Conservation (phyloP, 108 stramenopile genomes). For the Skeletonema tropicum region DNA sequence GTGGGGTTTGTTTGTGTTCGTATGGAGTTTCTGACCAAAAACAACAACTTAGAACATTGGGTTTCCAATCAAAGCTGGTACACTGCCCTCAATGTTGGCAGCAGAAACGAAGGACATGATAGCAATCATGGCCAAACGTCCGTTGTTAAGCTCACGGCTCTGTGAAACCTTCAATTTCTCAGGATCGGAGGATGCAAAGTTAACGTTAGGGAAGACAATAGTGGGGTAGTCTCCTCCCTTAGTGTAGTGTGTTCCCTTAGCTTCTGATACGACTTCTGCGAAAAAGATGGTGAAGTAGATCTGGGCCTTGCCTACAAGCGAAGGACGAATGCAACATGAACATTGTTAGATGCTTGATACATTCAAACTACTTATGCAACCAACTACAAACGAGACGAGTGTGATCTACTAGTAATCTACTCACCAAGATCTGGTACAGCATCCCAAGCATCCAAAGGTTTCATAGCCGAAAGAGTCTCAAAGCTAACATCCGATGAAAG, state of each 20-base stretch:
- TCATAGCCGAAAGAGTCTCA: slow-evolving; percentile 48
- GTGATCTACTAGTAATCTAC: too few species aligned
- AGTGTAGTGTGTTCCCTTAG: slow-evolving; percentile 49
- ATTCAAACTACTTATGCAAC: not conserved
- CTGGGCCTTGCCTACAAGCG: slow-evolving; percentile 34
- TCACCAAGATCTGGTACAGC: slow-evolving; percentile 40
- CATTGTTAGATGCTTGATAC: not conserved
- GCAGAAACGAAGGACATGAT: slow-evolving; percentile 82
- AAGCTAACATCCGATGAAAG: slow-evolving; percentile 49
- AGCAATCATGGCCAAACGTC: slow-evolving; percentile 78
- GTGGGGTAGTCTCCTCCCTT: slow-evolving; percentile 39
- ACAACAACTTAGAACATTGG: slow-evolving; percentile 55
- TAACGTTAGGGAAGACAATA: slow-evolving; percentile 36
- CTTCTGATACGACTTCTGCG: slow-evolving; percentile 40
- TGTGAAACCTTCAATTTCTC: slow-evolving; percentile 29
- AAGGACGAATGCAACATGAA: not conserved
- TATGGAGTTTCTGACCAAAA: not conserved
- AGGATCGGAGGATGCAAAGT: slow-evolving; percentile 24
- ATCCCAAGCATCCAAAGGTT: slow-evolving; percentile 47
- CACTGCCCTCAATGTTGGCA: slow-evolving; percentile 70
- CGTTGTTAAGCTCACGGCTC: slow-evolving; percentile 48
- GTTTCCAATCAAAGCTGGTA: slow-evolving; percentile 64
- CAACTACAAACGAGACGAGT: not conserved
- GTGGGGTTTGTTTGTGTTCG: slow-evolving; percentile 2
- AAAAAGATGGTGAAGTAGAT: slow-evolving; percentile 43